Evolutionary conservation across 2,329 filamentous ascomycete genomes (phyloP), one percentile per base, ranked within the genome.

Genomic region (Clarireedia homoeocarpa): DNA sequence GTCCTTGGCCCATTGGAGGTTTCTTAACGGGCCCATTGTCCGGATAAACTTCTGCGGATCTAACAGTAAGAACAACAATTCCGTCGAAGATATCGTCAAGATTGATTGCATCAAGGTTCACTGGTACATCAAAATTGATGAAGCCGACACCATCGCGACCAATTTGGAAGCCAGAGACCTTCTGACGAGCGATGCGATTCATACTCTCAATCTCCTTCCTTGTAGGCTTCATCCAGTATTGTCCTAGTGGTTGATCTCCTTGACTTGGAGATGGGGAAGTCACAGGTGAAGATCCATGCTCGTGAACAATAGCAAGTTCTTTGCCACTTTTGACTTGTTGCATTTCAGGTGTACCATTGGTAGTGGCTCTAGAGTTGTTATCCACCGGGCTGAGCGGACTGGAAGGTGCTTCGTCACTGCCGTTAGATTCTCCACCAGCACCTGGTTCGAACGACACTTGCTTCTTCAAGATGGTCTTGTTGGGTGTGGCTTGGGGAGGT

Each of bases 391-490:
- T 24, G 9, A 46, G 23, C 15, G 44, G 44, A 24, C 23, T 46
- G 2, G 44, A 20, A 30, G 23, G 15, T n/a, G 24, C 36, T 6
- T 6, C 23, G 46, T 12, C 27, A 46, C 7, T 55, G 14, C 26
- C 17, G 26, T 36, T 52, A 20, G n/a, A 80, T 46, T 46, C 44
- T 20, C 40, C 40, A 17, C 40, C 40, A 17, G 40, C 40, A 23
- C 40, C 40, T 4, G 85, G 84, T 67, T 96, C 91, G 65, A 97
- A 99, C 74, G 91, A 96, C 52, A 99, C 94, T 53, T 88, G 85
- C 76, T 96, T 96, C 61, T 86, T 85, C 42, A 88, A 72, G 48
- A 74, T 72, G 10, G 73, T 63, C 45, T 71, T 69, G 66, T 84
- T 84, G 52, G 78, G 75, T 34, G 72, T 66, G 68, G 63, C 58